These are phyloP conservation scores for Pneumocystis carinii DNA, from an alignment of 1,139 yeast species.

Conservation along the genomic window DNA sequence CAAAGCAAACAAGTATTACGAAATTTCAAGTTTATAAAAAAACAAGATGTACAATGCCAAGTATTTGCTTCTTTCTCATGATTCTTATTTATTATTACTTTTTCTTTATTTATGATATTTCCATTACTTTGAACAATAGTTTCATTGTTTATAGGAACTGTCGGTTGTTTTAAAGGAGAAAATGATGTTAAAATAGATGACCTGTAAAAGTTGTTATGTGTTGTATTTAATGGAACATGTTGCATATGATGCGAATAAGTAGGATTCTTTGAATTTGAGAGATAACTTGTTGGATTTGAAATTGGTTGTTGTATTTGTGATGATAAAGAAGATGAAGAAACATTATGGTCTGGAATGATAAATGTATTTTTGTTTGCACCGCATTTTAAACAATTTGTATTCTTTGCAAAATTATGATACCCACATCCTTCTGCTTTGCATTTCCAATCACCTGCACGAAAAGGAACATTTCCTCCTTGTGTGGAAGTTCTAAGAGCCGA, in stretches of 20 bases:
- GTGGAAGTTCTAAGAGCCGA: neutral
- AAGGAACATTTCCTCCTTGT: conserved; percentile 47
- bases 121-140: neutral
- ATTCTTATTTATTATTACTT: neutral
- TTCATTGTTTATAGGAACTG: neutral
- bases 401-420: conserved; percentile 89
- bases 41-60: neutral
- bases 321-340: neutral
- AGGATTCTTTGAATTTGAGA: neutral
- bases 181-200: neutral
- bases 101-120: neutral
- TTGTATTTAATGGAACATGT: neutral
- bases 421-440: conserved; percentile 64
- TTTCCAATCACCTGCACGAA: conserved; percentile 96
- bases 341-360: conserved; percentile 19
- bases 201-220: neutral
- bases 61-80: neutral
- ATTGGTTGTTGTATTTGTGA: neutral
- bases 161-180: neutral
- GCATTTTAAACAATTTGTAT: conserved; percentile 72
- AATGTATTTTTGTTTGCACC: conserved; percentile 58
- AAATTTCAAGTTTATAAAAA: neutral
- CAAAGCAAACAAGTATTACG: neutral
- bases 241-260: neutral
- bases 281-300: neutral